A percentile compares a stretch with the other conserved stretches of the same genome.
phyloP scores from a whole-genome alignment of 306 rosid species.

The Fragaria ananassa region DNA sequence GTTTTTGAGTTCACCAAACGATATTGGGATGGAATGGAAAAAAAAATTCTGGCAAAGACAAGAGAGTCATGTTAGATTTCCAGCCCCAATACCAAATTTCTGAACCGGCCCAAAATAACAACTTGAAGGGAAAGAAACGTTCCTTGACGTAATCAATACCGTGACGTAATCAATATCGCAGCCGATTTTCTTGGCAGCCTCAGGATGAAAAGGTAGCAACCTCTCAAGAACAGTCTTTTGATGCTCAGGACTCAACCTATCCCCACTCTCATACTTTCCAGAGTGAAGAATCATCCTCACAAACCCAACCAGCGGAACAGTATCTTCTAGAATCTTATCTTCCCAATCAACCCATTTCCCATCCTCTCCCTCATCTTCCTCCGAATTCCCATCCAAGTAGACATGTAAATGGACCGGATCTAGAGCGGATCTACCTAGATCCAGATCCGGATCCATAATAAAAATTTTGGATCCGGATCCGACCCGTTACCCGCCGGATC shows the following conservation, averaged over 20 bases:
- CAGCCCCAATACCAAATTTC: no score
- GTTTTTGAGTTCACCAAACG: no score
- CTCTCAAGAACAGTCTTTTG: conserved; percentile 79
- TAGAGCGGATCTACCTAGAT: no score
- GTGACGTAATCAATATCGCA: conserved; percentile 79
- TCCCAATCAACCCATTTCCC: conserved; percentile 89
- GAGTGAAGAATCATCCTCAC: conserved; percentile 89
- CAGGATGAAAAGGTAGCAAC: conserved; percentile 90
- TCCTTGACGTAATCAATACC: conserved; percentile 29
- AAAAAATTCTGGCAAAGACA: no score
- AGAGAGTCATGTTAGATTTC: no score
- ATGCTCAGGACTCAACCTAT: conserved; percentile 72
- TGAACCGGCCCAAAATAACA: no score
- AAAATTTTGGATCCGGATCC: no score
- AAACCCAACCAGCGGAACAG: conserved; percentile 87
- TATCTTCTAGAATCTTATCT: conserved; percentile 90
- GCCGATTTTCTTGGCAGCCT: conserved; percentile 71
- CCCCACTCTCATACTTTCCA: conserved; percentile 74
- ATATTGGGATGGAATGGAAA: no score
- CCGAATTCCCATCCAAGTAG: conserved; percentile 24
- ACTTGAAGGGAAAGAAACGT: no score
- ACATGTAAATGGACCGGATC: no score
- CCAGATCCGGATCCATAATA: no score
- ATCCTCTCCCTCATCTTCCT: conserved; percentile 33
- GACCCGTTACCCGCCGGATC: no score